Evolutionary conservation across 2,329 filamentous ascomycete genomes (phyloP).

Genomic region (Cryphonectria carpinicola): DNA sequence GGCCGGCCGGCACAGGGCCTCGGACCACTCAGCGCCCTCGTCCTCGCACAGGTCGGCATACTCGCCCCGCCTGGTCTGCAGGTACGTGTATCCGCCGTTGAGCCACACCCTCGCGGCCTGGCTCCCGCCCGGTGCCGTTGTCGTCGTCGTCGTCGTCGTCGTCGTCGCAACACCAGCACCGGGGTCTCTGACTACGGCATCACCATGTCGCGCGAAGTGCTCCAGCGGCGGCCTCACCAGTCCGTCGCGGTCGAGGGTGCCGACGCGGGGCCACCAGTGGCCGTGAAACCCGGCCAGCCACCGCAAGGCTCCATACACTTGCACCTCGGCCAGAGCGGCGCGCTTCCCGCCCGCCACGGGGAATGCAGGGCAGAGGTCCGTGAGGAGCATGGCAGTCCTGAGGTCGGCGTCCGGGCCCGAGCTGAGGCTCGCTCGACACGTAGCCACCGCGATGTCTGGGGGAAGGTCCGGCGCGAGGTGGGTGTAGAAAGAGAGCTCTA

Average conservation of each 20-base stretch:
- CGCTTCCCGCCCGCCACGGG: slow-evolving; percentile 62
- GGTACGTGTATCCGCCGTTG: slow-evolving; percentile 71
- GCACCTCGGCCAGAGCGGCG: slow-evolving; percentile 47
- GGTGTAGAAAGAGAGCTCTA: slow-evolving; percentile 69
- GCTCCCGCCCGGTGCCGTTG: neutral
- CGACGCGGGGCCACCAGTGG: slow-evolving; percentile 49
- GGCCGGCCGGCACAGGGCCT: slow-evolving; percentile 47
- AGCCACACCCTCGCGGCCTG: slow-evolving; percentile 53
- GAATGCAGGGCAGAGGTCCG: slow-evolving; percentile 56
- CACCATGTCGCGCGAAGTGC: slow-evolving; percentile 41
- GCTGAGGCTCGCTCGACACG: slow-evolving; percentile 51
- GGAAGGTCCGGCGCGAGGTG: slow-evolving; percentile 55
- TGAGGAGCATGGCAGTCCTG: slow-evolving; percentile 59
- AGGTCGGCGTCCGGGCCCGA: slow-evolving; percentile 39
- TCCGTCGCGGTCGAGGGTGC: slow-evolving; percentile 31
- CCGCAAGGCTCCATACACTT: slow-evolving; percentile 58
- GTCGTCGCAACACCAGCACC: neutral
- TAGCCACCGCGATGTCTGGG: slow-evolving; percentile 50
- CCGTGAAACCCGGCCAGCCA: slow-evolving; percentile 68
- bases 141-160: too few relatives aligned
- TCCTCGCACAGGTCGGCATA: slow-evolving; percentile 51
- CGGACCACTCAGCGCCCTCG: slow-evolving; percentile 58
- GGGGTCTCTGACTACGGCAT: neutral
- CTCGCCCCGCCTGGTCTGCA: slow-evolving; percentile 64
- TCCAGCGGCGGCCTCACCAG: slow-evolving; percentile 60